A percentile compares a stretch with the other conserved stretches of the same genome.
Conservation (phyloP, 2,329 filamentous ascomycete genomes). For the Daldinia sp. region DNA sequence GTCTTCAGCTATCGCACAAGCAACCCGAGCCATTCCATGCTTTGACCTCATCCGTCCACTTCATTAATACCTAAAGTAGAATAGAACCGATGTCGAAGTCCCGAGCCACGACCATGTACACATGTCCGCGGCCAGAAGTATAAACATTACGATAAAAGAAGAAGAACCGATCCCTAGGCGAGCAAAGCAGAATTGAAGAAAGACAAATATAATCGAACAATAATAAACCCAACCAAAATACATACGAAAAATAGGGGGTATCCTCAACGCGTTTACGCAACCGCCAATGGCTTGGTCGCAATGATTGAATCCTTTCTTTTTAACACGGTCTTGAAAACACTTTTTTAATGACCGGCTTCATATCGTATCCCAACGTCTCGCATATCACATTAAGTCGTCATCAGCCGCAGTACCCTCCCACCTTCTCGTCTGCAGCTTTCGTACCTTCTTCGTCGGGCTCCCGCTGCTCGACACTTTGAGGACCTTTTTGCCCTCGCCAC, state of each 20-base stretch:
- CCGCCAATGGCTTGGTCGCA: neutral
- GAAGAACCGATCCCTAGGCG: neutral
- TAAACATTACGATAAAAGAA: neutral
- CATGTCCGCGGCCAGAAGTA: neutral
- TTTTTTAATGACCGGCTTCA: neutral
- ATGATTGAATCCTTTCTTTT: neutral
- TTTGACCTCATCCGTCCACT: neutral
- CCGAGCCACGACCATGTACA: neutral
- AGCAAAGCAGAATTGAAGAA: neutral
- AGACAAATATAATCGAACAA: neutral
- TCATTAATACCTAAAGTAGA: neutral
- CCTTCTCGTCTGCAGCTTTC: constrained; percentile 61
- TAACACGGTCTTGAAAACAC: constrained; percentile 1
- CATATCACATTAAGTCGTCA: constrained; percentile 56
- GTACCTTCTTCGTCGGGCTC: constrained; percentile 65
- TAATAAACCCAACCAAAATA: neutral
- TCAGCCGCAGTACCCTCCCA: constrained; percentile 59
- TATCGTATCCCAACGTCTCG: neutral
- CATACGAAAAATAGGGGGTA: constrained; percentile 6
- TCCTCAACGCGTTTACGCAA: constrained; percentile 8
- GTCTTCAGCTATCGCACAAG: neutral
- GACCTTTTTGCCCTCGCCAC: constrained; percentile 30
- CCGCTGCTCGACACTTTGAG: constrained; percentile 51
- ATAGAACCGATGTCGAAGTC: neutral
- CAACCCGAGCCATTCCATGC: neutral